Base-by-base conservation (phyloP, 805 yeast species). In the Wickerhamiella musiphila region DNA sequence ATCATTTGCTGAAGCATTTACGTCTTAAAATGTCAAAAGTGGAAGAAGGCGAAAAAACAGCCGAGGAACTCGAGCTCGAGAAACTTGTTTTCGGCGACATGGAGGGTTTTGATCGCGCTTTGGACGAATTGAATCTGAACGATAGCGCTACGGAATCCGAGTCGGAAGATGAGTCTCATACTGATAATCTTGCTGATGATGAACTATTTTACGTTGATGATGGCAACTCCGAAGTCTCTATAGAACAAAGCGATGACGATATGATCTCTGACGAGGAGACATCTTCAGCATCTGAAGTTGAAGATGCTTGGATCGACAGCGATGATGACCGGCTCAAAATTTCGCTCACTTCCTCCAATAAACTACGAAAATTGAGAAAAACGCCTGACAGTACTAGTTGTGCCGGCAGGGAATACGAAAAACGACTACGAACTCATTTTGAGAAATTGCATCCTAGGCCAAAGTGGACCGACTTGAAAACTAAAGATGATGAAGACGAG, bases 51-150 rank as follows among this genome's bases (percentile, higher is more conserved):
- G 77, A 76, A 20, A 86, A 90, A 44, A 92, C 79, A 51, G 75
- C 68, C 32, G 94, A 82, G 51, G 98, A 90, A 53, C 44, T 73
- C 26, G 66, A 58, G 35, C 65, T 90, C 31, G 93, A 84, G 40
- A 78, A 69, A 51, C 62, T 81, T 10, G 93, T 90, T 4, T 84
- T 90, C 56, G 96, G 98, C 11, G 96, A 90, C 50, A 44, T 64
- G 3, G 77, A 70, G 34, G 77, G 86, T 19, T 76, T 78, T 56
- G 78, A 73, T 45, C 48, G 53, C 20, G 76, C 73, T 37, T 59
- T 81, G 47, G 70, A 65, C 35, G 64, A 66, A 36, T 57, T 72
- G 31, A 81, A 74, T 42, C 64, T 73, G 32, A 71, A 65, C 9
- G 68, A 58, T 6, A 61, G 55, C 14, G 55, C 56, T 14, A 52